Base-by-base conservation (phyloP, 177 flowering plant species). In the Vitis hybrid region DNA sequence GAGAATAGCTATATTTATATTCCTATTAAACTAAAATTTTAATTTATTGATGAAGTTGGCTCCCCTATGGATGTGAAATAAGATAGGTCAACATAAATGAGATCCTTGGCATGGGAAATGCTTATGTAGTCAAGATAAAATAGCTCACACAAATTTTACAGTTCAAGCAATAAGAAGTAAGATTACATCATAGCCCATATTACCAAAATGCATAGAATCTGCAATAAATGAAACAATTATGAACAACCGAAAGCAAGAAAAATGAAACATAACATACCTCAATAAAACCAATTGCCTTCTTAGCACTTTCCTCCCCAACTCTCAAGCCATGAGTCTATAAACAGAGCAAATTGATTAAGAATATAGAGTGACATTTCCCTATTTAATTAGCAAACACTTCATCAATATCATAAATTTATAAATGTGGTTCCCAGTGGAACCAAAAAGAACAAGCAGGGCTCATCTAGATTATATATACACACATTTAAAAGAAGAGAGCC, bases 251-350 rank as follows among this genome's bases (percentile, higher is more conserved):
- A 60, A 71, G 16, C 0, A 5, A 5, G 16, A 29, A 68, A 18
- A 7, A 57, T 50, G 49, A 63, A 63, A 1, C 18, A 69, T 16
- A 57, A 29, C 81, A 57, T 65, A 90, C 98, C 97, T 96, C 97
- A 63, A 89, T 19, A 74, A 96, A 93, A 66, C 97, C 86, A 58
- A 96, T 88, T 49, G 85, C 98, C 74, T 82, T 90, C 88, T 86
- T 91, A 3, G 86, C 85, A 80, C 86, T 78, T 71, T 81, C 91
- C 78, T 89, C 87, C 62, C 91, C 92, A 80, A 66, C 88, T 60
- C 97, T 83, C 51, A 96, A 71, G 13, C 97, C 97, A 74, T 93
- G 97, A 62, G 97, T 96, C 99, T 96, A 81, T 51, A 74, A 77
- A 71, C 5, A 63, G 12, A 73, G 10, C 8, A 74, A 50, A 66